phyloP scores from a whole-genome alignment of 176 grass and related monocot species.

The Puya raimondii region DNA sequence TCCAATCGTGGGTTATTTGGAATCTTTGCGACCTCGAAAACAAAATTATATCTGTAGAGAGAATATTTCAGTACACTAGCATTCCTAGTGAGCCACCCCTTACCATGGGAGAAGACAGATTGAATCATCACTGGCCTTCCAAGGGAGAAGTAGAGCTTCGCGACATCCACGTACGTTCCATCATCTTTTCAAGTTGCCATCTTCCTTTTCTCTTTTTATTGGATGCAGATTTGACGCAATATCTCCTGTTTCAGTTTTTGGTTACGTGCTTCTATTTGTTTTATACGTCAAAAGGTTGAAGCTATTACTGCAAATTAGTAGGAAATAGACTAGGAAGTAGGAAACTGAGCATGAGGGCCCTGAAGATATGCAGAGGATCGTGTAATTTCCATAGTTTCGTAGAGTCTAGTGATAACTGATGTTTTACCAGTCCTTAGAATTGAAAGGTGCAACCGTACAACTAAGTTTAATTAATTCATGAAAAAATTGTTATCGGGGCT shows the following conservation, averaged over 20 bases:
- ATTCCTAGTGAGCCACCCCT: conserved; percentile 73
- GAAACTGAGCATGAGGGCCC: no score
- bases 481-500: background rate
- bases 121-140: conserved; percentile 38
- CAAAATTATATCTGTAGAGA: conserved; percentile 81
- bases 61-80: conserved; percentile 74
- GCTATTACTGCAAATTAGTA: no score
- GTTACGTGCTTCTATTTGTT: background rate
- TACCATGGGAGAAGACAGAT: conserved; percentile 31
- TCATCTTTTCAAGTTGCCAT: background rate
- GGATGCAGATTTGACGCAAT: background rate
- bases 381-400: no score
- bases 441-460: no score
- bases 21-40: conserved; percentile 70
- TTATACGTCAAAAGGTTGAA: background rate
- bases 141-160: conserved; percentile 51
- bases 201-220: background rate
- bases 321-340: no score
- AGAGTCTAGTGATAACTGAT: no score
- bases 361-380: no score
- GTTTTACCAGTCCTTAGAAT: no score
- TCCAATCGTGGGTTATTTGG: conserved; percentile 72
- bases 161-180: conserved; percentile 45
- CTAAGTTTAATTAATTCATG: background rate
- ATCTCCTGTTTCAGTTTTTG: no score